Base-by-base conservation (phyloP, 1,284 basidiomycete species). In the Tremellales sp. region DNA sequence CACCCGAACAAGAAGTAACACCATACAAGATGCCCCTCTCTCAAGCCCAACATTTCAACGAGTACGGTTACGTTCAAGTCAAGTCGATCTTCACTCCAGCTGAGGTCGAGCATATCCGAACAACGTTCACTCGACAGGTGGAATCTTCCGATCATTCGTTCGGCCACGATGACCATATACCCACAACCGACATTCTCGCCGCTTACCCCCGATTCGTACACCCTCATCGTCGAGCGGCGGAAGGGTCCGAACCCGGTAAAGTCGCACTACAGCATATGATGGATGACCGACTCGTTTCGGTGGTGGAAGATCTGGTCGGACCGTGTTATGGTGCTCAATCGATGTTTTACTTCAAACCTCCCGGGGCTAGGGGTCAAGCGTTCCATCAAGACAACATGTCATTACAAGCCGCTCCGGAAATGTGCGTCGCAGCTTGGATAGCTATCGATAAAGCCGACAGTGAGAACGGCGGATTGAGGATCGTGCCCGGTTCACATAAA, bases 301-400 rank as follows among this genome's bases (percentile, higher is more conserved):
- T 51, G n/a, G 49, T 37, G 13, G 27, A 42, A 17, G 15, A 44
- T 5, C 46, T 52, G 7, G 25, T 44, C 23, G 49, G 52, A 10
- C 17, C 39, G 5, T 43, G 41, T 3, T 45, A 48, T 22, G 52
- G 39, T 12, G 52, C 49, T 22, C 52, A 54, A 26, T 42, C 45
- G 8, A 54, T 54, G 52, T 54, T 51, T 27, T 54, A 54, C 41
- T 54, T 54, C 37, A 54, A 54, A 36, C 52, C 52, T n/a, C 52
- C 52, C 2, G 44, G 29, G 11, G 52, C 52, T n/a, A 27, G 52
- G 2, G 52, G 52, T 10, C 52, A 54, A 36, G 49, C 52, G 3
- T 17, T 54, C n/a, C 52, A 54, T 41, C 52, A 54, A 23, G 52
- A 54, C 41, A 54, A 54, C 43, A 36, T 23, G 10, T 47, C 29